Base-by-base conservation (phyloP, 495 filamentous ascomycete species). In the Aspergillus olivimuriae region DNA sequence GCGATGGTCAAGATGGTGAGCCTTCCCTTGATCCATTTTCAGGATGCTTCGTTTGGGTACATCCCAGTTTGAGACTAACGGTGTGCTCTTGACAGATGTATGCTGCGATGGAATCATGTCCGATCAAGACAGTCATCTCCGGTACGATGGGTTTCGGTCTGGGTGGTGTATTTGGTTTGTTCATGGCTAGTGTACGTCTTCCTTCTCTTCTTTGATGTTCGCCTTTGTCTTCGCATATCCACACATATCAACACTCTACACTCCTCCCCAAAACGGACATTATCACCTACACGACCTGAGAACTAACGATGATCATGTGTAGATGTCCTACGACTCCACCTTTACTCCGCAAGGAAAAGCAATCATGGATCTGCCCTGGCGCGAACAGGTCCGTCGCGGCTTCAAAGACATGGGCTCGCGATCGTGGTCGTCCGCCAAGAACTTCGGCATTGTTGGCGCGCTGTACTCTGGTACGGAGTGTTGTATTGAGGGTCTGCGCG, bases 401-500 rank as follows among this genome's bases (percentile, higher is more conserved):
- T 90, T 98, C 72, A 87, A 83, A 53, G 92, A 98, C 63, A 96
- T 97, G 89, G 90, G 90, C 36, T 52, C 74, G 33, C 80, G 90
- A 9, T 86, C 86, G 12, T 92, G 72, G 66, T 84, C 82, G 55
- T 86, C 83, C 4, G 92, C 89, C 14, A 94, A 94, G 70, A 96
- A 95, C 65, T 98, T 98, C 66, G 94, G 86, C 19, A 77, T 85
- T 34, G 83, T 98, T 34, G 92, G 92, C 38, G 85, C 88, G 0
- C 75, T 97, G 7, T 98, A 91, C 68, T 73, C 78, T 12, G 94
- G 92, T 17, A 94, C 90, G 10, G 92, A 98, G 69, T 98, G 92
- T 69, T 87, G 84, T 41, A 90, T 98, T 48, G 94, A 97, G 60
- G 90, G 88, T 0, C 70, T 79, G 46, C 75, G 92, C 8, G 92